These are phyloP conservation scores for Pleurotus eryngii DNA, from an alignment of 768 basidiomycete genomes.

Conservation along the genomic window DNA sequence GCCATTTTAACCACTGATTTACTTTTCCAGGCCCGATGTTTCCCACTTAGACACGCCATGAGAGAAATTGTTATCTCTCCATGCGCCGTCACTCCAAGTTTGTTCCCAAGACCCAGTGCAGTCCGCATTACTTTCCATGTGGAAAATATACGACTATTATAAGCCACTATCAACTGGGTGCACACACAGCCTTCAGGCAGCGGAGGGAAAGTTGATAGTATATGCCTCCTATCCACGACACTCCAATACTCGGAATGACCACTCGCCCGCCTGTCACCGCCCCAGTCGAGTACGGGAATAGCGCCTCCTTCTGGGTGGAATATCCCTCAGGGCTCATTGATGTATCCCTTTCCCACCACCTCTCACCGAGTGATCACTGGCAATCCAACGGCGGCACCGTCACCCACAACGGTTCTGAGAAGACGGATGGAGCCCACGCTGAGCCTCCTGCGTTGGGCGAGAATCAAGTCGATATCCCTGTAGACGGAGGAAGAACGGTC, in stretches of 20 bases:
- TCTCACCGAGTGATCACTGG: slow-evolving; percentile 15
- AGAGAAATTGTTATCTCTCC: too few species aligned
- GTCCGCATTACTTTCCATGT: too few species aligned
- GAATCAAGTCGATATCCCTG: slow-evolving; percentile 51
- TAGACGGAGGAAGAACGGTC: slow-evolving; percentile 47
- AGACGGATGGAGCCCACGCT: background rate
- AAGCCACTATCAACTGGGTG: too few species aligned
- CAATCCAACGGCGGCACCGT: slow-evolving; percentile 16
- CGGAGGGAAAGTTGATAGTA: background rate
- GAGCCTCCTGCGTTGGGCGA: slow-evolving; percentile 27
- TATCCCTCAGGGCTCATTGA: slow-evolving; percentile 64
- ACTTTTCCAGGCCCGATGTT: too few species aligned
- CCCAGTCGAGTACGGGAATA: slow-evolving; percentile 53
- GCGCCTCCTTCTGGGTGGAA: slow-evolving; percentile 62
- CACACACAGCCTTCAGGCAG: too few species aligned
- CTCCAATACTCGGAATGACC: slow-evolving; percentile 42
- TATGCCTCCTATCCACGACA: slow-evolving; percentile 27
- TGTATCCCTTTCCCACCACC: slow-evolving; percentile 46
- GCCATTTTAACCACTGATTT: too few species aligned
- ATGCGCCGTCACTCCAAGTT: too few species aligned
- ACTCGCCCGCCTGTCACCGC: slow-evolving; percentile 40
- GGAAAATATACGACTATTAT: too few species aligned
- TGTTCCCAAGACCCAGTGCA: too few species aligned
- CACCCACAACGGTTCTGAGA: background rate
- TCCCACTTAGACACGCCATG: too few species aligned